These are phyloP conservation scores for rapeseed (Brassica napus) DNA, from an alignment of 345 rosid species.

Conservation along the genomic window Da-Ae NC_063438.1:4574501-4575000, in stretches of 20 bases:
- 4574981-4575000: too few species aligned
- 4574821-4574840: neutral
- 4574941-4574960: neutral
- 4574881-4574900: too few species aligned
- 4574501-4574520: slow-evolving; percentile 18
- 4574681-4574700: slow-evolving; percentile 2
- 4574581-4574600: slow-evolving; percentile 30
- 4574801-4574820: neutral
- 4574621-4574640: slow-evolving; percentile 24
- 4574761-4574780: neutral
- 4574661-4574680: slow-evolving; percentile 23
- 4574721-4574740: slow-evolving; percentile 2
- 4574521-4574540: slow-evolving; percentile 34
- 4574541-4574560: slow-evolving; percentile 35
- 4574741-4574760: slow-evolving; percentile 1
- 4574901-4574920: neutral
- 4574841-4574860: neutral
- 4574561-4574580: slow-evolving; percentile 29
- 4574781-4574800: too few species aligned
- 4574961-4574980: neutral
- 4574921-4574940: too few species aligned
- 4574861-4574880: neutral
- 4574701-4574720: neutral
- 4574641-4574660: slow-evolving; percentile 27
- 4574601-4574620: slow-evolving; percentile 29